Conservation (phyloP, 2,329 filamentous ascomycete species). For the Lachnellula willkommii region DNA sequence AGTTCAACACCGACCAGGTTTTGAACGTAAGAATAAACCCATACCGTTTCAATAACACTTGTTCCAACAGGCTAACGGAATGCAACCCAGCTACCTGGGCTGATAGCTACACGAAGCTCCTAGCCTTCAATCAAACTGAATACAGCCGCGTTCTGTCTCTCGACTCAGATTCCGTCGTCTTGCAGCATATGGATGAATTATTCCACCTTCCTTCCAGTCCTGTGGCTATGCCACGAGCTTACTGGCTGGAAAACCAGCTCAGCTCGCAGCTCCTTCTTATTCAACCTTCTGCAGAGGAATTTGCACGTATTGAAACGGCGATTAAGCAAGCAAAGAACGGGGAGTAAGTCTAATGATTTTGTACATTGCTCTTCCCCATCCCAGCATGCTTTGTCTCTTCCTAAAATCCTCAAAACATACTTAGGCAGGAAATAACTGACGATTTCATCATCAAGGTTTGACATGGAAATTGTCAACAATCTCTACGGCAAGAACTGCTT, state of each 20-base stretch:
- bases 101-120: constrained; percentile 59
- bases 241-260: constrained; percentile 48
- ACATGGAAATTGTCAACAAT: constrained; percentile 52
- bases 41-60: constrained; percentile 14
- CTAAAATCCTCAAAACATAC: too few species aligned
- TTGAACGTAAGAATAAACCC: background rate
- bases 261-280: constrained; percentile 54
- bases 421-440: too few species aligned
- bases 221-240: constrained; percentile 56
- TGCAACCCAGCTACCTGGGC: constrained; percentile 46
- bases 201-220: constrained; percentile 50
- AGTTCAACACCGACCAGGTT: constrained; percentile 31
- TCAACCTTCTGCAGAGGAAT: constrained; percentile 48
- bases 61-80: constrained; percentile 17
- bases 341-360: too few species aligned
- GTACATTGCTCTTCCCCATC: too few species aligned
- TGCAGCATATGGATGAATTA: constrained; percentile 51
- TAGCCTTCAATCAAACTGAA: constrained; percentile 60
- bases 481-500: constrained; percentile 27
- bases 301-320: constrained; percentile 31
- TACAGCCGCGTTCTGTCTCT: constrained; percentile 36
- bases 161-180: constrained; percentile 23
- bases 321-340: constrained; percentile 15
- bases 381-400: too few species aligned
- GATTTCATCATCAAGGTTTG: constrained; percentile 35